phyloP scores from a whole-genome alignment of 306 rosid species.

The Trifolium repens region DNA sequence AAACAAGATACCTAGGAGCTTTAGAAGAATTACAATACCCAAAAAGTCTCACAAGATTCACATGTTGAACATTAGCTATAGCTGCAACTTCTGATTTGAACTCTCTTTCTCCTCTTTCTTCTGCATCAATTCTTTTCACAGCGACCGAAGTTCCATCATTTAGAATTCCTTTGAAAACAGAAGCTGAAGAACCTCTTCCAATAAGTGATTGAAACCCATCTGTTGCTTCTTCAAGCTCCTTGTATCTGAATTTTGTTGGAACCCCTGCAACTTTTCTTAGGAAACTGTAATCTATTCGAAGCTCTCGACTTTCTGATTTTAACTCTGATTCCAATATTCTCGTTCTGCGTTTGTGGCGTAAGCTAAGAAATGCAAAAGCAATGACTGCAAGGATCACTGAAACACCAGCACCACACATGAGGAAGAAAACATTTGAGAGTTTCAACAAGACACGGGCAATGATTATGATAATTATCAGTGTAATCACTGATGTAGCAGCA shows the following conservation, averaged over 20 bases:
- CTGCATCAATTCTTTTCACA: constrained; percentile 64
- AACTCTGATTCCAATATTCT: constrained; percentile 53
- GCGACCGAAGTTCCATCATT: constrained; percentile 77
- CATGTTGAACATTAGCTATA: constrained; percentile 77
- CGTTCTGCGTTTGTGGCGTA: constrained; percentile 53
- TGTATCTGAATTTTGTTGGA: constrained; percentile 71
- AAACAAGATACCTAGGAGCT: constrained; percentile 71
- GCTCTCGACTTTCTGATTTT: constrained; percentile 69
- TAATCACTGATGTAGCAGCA: constrained; percentile 46
- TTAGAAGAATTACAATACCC: constrained; percentile 65
- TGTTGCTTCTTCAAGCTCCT: constrained; percentile 82
- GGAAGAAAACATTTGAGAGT: constrained; percentile 57
- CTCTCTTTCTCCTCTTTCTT: constrained; percentile 68
- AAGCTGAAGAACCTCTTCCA: constrained; percentile 76
- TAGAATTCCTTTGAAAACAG: constrained; percentile 82
- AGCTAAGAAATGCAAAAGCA: constrained; percentile 48
- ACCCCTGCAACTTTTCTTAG: constrained; percentile 81
- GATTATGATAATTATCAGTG: constrained; percentile 51
- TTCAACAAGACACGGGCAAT: constrained; percentile 50
- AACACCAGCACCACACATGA: constrained; percentile 63
- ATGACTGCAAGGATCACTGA: constrained; percentile 59
- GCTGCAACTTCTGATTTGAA: constrained; percentile 84
- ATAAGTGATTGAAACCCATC: constrained; percentile 62
- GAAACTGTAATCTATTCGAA: constrained; percentile 80
- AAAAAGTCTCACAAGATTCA: constrained; percentile 68